Base-by-base conservation (phyloP, 2,329 filamentous ascomycete genomes). In the Clarireedia hainanense region DNA sequence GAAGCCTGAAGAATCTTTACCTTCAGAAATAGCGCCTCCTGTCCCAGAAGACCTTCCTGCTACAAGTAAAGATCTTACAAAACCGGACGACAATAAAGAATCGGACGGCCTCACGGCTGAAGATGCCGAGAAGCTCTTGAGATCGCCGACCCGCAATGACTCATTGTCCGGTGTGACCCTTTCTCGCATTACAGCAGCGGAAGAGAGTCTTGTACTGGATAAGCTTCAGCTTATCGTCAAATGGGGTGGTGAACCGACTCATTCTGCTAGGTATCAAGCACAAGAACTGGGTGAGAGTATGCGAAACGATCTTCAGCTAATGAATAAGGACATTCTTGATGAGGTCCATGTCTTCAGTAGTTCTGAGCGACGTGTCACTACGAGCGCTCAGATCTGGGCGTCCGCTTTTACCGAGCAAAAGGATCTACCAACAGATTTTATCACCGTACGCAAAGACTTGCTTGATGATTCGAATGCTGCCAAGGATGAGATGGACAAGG, bases 401-500 rank as follows among this genome's bases (percentile, higher is more conserved):
- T 85, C 86, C 34, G 86, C 91, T 2, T 99, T 99, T 70, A 75
- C 97, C 45, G 88, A 90, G 50, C 83, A 89, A 67, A 90, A 95
- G 69, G 88, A 96, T 54, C 77, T 96, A 15, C 83, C 88, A 0
- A 83, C 89, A 24, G 89, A 95, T 65, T 90, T 89, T 61, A 95
- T 99, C 60, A 87, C 84, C 36, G 86, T 97, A 56, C 85, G 94
- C 52, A 99, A 99, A 69, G 91, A 97, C 71, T 79, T 99, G 6
- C 76, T 99, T 3, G 94, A 99, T 69, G 94, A 99, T 69, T 97
- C 91, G 0, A 99, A 99, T 70, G 94, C 94, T 4, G 94, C 94
- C 57, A 99, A 99, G 71, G 94, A 99, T 69, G 91, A 96, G 67
- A 99, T 96, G 88, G 95, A 99, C 73, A 96, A 96, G 73, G 94